Conservation (phyloP, 352 stramenopile genomes). For the Phytopythium litorale region DNA sequence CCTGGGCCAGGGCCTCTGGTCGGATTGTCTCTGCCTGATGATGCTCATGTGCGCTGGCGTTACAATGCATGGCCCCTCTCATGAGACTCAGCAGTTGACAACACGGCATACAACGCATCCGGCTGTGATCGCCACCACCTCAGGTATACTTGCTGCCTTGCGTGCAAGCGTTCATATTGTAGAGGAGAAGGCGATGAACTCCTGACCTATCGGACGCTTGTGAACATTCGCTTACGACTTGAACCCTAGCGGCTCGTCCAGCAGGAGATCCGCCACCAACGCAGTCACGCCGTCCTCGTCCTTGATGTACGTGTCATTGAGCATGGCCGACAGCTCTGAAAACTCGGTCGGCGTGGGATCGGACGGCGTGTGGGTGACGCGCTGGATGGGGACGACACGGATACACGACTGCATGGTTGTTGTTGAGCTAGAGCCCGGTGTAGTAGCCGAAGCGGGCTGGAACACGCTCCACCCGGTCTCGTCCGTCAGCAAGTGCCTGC, state of each 20-base stretch:
- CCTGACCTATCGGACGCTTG: no score
- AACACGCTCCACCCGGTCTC: conserved; percentile 54
- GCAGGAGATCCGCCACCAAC: not conserved
- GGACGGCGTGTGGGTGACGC: not conserved
- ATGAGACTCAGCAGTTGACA: no score
- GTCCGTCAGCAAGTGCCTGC: conserved; percentile 36
- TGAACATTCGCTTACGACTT: not conserved
- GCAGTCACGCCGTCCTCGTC: not conserved
- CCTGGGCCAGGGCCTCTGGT: not conserved
- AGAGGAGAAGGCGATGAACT: no score
- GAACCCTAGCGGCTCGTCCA: not conserved
- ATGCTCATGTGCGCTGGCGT: no score
- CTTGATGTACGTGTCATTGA: not conserved
- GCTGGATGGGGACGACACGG: not conserved
- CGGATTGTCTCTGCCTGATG: no score
- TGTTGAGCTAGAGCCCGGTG: not conserved
- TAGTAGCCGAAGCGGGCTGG: not conserved
- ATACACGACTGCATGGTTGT: conserved; percentile 1
- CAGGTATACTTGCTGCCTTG: no score
- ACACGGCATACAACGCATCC: no score
- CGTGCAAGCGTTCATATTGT: not conserved
- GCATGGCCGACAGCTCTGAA: not conserved
- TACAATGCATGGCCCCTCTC: no score
- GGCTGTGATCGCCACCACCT: no score
- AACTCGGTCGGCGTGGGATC: not conserved